Base-by-base conservation (phyloP, 108 stramenopile species). In the Cyclotella atomus region DNA sequence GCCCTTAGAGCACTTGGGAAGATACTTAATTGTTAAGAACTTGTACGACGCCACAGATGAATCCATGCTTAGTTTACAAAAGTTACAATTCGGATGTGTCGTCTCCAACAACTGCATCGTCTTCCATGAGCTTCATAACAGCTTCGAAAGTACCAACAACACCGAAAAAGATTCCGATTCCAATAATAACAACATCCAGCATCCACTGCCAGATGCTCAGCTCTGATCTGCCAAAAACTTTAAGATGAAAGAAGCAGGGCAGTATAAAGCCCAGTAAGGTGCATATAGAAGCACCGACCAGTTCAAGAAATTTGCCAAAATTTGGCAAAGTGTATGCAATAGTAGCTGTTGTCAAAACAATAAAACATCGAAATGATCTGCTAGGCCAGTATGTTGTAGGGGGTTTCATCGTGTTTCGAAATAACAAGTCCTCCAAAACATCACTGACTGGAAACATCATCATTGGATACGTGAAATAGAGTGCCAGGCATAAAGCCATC, bases 401-500 rank as follows among this genome's bases (percentile, higher is more conserved):
- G 1, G 65, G 65, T 71, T 65, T 73, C 81, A 69, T 54, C 35
- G 59, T 29, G 33, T 74, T 29, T 10, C 41, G 35, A 34, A 81
- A 45, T 29, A 71, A 14, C 33, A 57, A 53, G 25, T 64, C 59
- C 56, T 91, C 90, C 24, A 76, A 7, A 29, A 91, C 87, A 44
- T 71, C 78, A 50, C 70, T 69, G 14, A 86, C 85, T 21, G 91
- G 91, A 77, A 89, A 93, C 87, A 93, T 89, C 91, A 93, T 93
- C 47, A 93, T 83, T 25, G 91, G 91, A 64, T 88, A 93, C 12
- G 91, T 93, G 20, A 93, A 59, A 53, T 93, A 93, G 2, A 93
- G 60, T 8, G 83, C 91, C 23, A 90, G 49, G 50, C 86, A 93
- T 5, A 93, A 71, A 0, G 89, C 86, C 27, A 86, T 45, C 67